Evolutionary conservation across 768 basidiomycete genomes (phyloP).

Genomic region (Podaxis pistillaris): DNA sequence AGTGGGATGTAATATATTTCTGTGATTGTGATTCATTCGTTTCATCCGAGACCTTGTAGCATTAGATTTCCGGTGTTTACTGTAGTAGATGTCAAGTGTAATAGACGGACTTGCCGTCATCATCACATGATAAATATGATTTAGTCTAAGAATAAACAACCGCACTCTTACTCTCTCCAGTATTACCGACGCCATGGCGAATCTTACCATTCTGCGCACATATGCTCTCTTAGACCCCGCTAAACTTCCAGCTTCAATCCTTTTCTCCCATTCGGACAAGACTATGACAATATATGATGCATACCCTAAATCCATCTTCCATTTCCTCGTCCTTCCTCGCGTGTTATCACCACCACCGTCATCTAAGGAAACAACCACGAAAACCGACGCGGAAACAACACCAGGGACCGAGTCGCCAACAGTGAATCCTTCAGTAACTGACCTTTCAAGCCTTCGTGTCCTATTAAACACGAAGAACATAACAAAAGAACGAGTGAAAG

Average conservation of each 20-base stretch:
- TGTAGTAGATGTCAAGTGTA: neutral
- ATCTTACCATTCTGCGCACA: slow-evolving; percentile 53
- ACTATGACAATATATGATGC: slow-evolving; percentile 71
- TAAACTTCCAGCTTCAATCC: slow-evolving; percentile 55
- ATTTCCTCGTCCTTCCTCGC: slow-evolving; percentile 84
- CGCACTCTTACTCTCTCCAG: neutral
- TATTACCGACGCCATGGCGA: slow-evolving; percentile 31
- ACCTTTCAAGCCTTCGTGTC: slow-evolving; percentile 53
- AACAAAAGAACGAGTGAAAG: slow-evolving; percentile 52
- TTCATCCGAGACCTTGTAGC: slow-evolving; percentile 1
- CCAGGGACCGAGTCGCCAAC: neutral
- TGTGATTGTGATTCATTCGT: slow-evolving; percentile 25
- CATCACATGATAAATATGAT: neutral
- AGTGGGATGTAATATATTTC: slow-evolving; percentile 24
- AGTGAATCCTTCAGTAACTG: slow-evolving; percentile 24
- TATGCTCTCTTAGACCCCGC: slow-evolving; percentile 58
- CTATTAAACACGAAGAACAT: slow-evolving; percentile 40
- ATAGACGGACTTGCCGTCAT: neutral
- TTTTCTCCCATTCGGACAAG: slow-evolving; percentile 52
- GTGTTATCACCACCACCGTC: slow-evolving; percentile 18
- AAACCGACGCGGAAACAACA: slow-evolving; percentile 20
- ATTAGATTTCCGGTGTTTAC: neutral
- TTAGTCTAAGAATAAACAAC: neutral
- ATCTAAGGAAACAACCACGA: neutral
- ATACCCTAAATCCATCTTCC: slow-evolving; percentile 83